Percentiles rank a stretch among this genome's conserved stretches.
Conservation (phyloP, 345 rosid species). For the Gossypium bickii region DNA sequence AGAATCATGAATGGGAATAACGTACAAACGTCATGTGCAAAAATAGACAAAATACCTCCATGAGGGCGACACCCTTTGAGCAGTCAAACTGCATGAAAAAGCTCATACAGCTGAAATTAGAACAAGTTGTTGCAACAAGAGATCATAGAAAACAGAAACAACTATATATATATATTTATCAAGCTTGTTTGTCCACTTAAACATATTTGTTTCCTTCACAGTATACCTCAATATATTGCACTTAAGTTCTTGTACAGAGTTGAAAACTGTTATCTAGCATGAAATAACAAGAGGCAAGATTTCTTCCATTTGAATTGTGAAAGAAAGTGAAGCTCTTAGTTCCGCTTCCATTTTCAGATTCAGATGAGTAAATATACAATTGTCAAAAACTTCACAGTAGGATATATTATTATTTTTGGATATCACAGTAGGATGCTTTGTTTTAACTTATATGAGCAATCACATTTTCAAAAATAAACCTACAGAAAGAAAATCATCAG, state of each 20-base stretch:
- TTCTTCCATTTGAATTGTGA: neutral
- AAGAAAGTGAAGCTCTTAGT: neutral
- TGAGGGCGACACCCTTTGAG: slow-evolving; percentile 62
- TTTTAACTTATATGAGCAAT: neutral
- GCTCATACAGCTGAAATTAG: slow-evolving; percentile 1
- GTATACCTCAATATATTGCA: neutral
- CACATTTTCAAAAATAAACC: neutral
- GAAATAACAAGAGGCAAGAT: neutral
- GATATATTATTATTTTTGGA: too few species aligned
- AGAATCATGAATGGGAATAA: neutral
- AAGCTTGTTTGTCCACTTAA: neutral
- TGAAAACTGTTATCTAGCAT: neutral
- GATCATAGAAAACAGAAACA: neutral
- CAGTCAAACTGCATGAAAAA: slow-evolving; percentile 62
- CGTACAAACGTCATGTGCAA: neutral
- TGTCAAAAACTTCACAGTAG: neutral
- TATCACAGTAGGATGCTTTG: neutral
- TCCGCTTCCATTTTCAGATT: neutral
- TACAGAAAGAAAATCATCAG: neutral
- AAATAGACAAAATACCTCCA: slow-evolving; percentile 50
- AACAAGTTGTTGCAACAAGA: slow-evolving; percentile 5
- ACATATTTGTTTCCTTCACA: neutral
- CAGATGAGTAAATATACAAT: neutral
- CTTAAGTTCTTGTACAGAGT: neutral
- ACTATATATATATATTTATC: neutral